These are phyloP conservation scores for Multifurca ochricompacta DNA, from an alignment of 768 basidiomycete species.

Conservation along the genomic window DNA sequence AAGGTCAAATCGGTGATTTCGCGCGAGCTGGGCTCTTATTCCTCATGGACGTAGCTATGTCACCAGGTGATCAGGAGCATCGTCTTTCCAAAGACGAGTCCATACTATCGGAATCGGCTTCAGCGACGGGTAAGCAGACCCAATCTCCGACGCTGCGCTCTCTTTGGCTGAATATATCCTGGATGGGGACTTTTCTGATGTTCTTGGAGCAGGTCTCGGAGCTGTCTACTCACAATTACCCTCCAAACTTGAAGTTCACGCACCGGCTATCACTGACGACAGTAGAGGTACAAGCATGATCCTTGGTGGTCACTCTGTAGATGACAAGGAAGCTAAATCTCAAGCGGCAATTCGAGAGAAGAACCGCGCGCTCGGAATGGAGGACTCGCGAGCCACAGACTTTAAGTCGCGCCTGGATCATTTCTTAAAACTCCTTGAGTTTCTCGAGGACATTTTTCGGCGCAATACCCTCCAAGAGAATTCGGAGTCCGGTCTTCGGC, in stretches of 20 bases:
- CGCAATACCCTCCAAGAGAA: conserved; percentile 45
- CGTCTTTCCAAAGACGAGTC: conserved; percentile 33
- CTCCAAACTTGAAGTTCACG: conserved; percentile 69
- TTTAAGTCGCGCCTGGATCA: conserved; percentile 79
- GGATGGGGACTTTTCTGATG: conserved; percentile 98
- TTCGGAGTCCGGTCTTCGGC: conserved; percentile 39
- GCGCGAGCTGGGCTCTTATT: conserved; percentile 89
- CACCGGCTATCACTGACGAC: conserved; percentile 34
- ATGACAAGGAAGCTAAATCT: conserved; percentile 49
- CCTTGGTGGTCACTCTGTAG: conserved; percentile 55
- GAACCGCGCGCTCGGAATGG: conserved; percentile 56
- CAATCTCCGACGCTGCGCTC: conserved; percentile 76
- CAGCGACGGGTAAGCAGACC: conserved; percentile 37
- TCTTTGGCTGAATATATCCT: conserved; percentile 90
- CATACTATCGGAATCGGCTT: conserved; percentile 24
- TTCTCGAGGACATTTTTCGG: conserved; percentile 80
- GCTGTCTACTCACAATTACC: conserved; percentile 91
- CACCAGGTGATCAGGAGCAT: conserved; percentile 50
- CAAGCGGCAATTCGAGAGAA: conserved; percentile 42
- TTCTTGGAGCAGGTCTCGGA: conserved; percentile 85
- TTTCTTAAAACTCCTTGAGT: conserved; percentile 85
- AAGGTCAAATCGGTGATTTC: conserved; percentile 89
- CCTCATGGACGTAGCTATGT: conserved; percentile 93
- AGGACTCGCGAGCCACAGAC: conserved; percentile 65
- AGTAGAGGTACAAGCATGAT: conserved; percentile 52